Base-by-base conservation (phyloP, 1,139 yeast species). In the Eremothecium gossypii region DNA sequence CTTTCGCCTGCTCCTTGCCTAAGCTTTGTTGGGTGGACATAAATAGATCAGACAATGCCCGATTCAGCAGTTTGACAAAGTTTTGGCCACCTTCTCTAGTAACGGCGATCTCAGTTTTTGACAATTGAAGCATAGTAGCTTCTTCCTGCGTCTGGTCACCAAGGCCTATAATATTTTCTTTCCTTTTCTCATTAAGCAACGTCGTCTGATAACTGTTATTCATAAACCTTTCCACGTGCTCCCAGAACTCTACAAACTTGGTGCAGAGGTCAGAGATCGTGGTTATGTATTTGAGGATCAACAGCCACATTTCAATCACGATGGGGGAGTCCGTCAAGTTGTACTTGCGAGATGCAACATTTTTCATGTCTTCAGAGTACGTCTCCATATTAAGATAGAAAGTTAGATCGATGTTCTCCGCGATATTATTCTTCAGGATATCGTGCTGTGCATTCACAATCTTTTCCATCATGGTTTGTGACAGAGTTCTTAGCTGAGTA, bases 251-350 rank as follows among this genome's bases (percentile, higher is more conserved):
- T 17, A 67, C 61, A 35, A 72, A 71, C 28, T 63, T 60, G 9
- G 49, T 47, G 8, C 55, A 46, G 3, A 55, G 41, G 7, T 51
- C 54, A 10, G 64, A 54, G 40, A 73, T 56, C 42, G 66, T 68
- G 20, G 68, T 72, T n/a, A 74, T 58, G 11, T 74, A 63, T 46
- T 69, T 71, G 47, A 68, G 62, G 33, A 74, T 63, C 44, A 65
- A 62, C 49, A 65, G 58, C 85, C 79, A 80, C 74, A 69, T 75
- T 55, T 69, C 76, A 26, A 67, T 68, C 41, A 70, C 65, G 38
- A 69, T 70, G 7, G 73, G 66, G 9, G 70, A 59, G 51, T 76
- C 82, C 5, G 68, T 60, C 9, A 68, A 20, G 12, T 60, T 60
- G 14, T 54, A 52, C 2, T 49, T 44, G 20, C 47, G 33, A 12